Evolutionary conservation across 2,329 filamentous ascomycete species (phyloP).

Genomic region (Curvularia spicifera): DNA sequence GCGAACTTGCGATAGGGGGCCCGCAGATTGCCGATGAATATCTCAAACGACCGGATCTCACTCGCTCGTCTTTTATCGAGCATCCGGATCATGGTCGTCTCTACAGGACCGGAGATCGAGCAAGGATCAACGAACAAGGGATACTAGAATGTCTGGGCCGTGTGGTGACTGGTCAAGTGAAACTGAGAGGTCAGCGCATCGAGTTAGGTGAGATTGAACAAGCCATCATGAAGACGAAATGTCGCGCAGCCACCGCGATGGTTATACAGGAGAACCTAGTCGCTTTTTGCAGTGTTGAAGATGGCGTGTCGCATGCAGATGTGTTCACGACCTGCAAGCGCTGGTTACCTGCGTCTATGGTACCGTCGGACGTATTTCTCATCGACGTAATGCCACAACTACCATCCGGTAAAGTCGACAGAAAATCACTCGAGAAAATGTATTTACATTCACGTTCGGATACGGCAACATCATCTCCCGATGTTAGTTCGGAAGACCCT

Average conservation of each 20-base stretch:
- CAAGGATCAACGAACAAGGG: conserved; percentile 69
- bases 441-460: conserved; percentile 53
- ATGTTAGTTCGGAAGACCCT: conserved; percentile 16
- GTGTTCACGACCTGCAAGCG: conserved; percentile 67
- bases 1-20: conserved; percentile 83
- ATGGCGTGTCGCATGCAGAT: conserved; percentile 47
- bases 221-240: conserved; percentile 39
- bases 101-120: conserved; percentile 88
- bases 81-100: conserved; percentile 69
- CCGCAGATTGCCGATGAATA: conserved; percentile 81
- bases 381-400: conserved; percentile 72
- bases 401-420: conserved; percentile 83
- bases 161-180: conserved; percentile 80
- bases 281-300: conserved; percentile 70
- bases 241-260: conserved; percentile 70
- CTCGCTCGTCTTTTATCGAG: conserved; percentile 71
- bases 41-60: conserved; percentile 80
- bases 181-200: conserved; percentile 82
- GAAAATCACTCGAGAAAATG: conserved; percentile 64
- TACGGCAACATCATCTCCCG: conserved; percentile 7
- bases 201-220: conserved; percentile 70
- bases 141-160: conserved; percentile 83
- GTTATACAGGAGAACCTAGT: conserved; percentile 74
- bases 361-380: conserved; percentile 74
- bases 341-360: conserved; percentile 85